Evolutionary conservation across 805 yeast genomes (phyloP).

Genomic region (Ogataea allantospora): DNA sequence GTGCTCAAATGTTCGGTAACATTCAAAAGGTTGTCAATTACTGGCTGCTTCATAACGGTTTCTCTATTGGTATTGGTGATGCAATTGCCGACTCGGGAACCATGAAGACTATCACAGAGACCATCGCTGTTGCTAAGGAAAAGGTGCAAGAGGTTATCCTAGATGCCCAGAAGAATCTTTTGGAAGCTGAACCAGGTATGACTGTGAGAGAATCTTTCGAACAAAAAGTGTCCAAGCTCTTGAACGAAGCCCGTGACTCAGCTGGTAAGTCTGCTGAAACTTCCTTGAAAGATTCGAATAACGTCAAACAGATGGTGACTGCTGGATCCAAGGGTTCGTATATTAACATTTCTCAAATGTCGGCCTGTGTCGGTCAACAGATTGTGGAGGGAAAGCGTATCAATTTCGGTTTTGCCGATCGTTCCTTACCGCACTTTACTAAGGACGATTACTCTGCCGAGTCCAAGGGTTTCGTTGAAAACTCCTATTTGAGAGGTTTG

Average conservation of each 20-base stretch:
- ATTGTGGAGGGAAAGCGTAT: slow-evolving; percentile 99
- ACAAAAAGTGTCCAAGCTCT: slow-evolving; percentile 90
- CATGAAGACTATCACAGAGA: slow-evolving; percentile 88
- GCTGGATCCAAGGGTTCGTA: slow-evolving; percentile 99
- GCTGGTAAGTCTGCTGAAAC: slow-evolving; percentile 99
- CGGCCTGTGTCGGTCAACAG: slow-evolving; percentile 99
- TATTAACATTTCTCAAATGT: slow-evolving; percentile 98
- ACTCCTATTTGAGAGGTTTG: slow-evolving; percentile 93
- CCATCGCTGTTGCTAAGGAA: slow-evolving; percentile 88
- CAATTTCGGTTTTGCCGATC: slow-evolving; percentile 94
- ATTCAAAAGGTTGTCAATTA: slow-evolving; percentile 93
- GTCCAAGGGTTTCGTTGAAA: slow-evolving; percentile 96
- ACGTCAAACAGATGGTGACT: slow-evolving; percentile 98
- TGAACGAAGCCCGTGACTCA: slow-evolving; percentile 98
- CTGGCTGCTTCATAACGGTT: slow-evolving; percentile 96
- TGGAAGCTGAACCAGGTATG: slow-evolving; percentile 99
- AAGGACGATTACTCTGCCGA: slow-evolving; percentile 99
- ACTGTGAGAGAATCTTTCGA: slow-evolving; percentile 97
- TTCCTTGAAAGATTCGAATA: slow-evolving; percentile 88
- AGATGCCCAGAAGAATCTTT: slow-evolving; percentile 85
- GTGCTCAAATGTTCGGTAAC: slow-evolving; percentile 88
- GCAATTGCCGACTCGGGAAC: slow-evolving; percentile 98
- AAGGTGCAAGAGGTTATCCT: slow-evolving; percentile 91
- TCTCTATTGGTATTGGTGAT: slow-evolving; percentile 99
- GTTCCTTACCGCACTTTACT: slow-evolving; percentile 96